Base-by-base conservation (phyloP, 192 early-diverging fungal species). In the Funneliformis geosporum region DNA sequence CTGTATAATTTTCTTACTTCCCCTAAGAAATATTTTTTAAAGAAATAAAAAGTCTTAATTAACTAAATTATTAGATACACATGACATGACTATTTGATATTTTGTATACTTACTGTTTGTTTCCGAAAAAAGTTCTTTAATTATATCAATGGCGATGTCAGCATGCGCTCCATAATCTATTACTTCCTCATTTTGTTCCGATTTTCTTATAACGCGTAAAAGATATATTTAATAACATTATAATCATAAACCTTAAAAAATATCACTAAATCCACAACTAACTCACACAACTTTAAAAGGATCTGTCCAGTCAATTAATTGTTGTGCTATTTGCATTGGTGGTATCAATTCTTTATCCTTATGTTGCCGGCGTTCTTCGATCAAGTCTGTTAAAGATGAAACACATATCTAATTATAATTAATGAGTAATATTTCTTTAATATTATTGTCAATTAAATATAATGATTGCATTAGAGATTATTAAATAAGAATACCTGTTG, bases 221-320 rank as follows among this genome's bases (percentile, higher is more conserved):
- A 60, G 12, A 60, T 5, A 4, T n/a, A n/a, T n/a, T n/a, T 46
- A 8, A 76, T 1, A 50, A 11, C 10, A 27, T 73, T 23, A 14
- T 27, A 12, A 11, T 39, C 43, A 16, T 46, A 25, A 61, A 27
- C 18, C 3, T 18, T 40, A 18, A n/a, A 18, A 2, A 50, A 8
- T 16, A 33, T 2, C 33, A 33, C 33, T 2, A 33, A 33, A 76
- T 65, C 16, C 3, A 10, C 0, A 33, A 8, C 81, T 75, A 10
- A 82, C 91, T 87, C 86, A 91, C 87, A 87, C 86, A 11, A 91
- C 69, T 59, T 92, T 90, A 69, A 91, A 89, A 23, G 92, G 90
- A 42, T 96, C 94, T 9, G 88, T 86, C 95, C 94, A 96, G 46
- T 94, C 90, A 39, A 92, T 80, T 46, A 96, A 66, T 83, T 94